Evolutionary conservation across 1,284 basidiomycete species (phyloP).

Genomic region (Ceratobasidium sp.): DNA sequence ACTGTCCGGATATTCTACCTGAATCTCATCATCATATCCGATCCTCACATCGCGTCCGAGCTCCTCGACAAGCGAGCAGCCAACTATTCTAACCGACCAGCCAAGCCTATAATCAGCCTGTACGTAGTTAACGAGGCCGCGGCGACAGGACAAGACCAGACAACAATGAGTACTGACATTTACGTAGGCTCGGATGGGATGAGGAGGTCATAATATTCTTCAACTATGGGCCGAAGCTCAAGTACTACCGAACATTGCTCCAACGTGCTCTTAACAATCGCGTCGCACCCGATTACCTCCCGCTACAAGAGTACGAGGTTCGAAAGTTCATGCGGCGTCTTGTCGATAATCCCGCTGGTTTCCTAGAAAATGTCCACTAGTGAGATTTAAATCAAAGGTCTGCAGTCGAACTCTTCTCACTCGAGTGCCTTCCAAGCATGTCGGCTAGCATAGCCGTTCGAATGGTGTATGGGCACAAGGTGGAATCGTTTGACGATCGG

Average conservation of each 20-base stretch:
- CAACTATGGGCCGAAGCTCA: background rate
- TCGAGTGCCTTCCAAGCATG: background rate
- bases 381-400: background rate
- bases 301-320: background rate
- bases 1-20: background rate
- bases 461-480: constrained; percentile 6
- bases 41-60: background rate
- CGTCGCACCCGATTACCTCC: background rate
- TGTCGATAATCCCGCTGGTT: background rate
- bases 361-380: background rate
- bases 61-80: constrained; percentile 7
- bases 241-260: background rate
- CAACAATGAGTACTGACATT: background rate
- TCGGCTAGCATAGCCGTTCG: constrained; percentile 4
- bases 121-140: background rate
- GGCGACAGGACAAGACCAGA: too few relatives aligned
- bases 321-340: background rate
- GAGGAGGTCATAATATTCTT: background rate
- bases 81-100: constrained; percentile 8
- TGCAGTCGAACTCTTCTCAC: background rate
- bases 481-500: background rate
- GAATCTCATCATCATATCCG: background rate
- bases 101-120: constrained; percentile 7
- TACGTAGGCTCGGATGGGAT: constrained; percentile 12
- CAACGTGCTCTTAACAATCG: constrained; percentile 11